Base-by-base conservation (phyloP, 208 protist genomes). In the Trypanosoma lewisi region DNA sequence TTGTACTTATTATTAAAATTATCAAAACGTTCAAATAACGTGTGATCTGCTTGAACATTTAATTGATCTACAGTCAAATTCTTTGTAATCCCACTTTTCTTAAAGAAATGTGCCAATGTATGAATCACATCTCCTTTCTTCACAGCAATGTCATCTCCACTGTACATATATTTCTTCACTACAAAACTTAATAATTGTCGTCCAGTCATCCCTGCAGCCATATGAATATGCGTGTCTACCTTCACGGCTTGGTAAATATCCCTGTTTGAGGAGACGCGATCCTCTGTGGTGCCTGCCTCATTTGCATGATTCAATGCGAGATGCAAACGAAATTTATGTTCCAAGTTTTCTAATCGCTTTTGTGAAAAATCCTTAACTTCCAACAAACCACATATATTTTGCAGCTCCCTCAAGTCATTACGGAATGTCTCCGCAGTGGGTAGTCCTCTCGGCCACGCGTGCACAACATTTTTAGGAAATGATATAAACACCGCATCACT, bases 1-100 rank as follows among this genome's bases (percentile, higher is more conserved):
- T 98, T 98, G 86, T 99, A 99, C 75, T 98, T 98, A 78, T 97
- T 89, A 77, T 99, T 99, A 82, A 99, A 99, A 70, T 98, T 98
- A 78, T 99, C 98, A 83, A 99, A 99, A 54, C 98, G 93, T 50
- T 99, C 96, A 64, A 98, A 98, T 8, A 98, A 87, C 50, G 96
- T 90, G 60, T 94, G 85, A 75, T 98, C 92, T n/a, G 96, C 96
- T 65, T 98, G 91, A 53, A 98, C 88, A 67, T 98, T 98, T 21
- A 99, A 75, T 64, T 96, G 96, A 63, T 99, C 95, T 17, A 99
- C 94, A 31, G 84, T 97, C 37, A 99, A 75, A 39, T 98, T 83
- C 36, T 72, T 67, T n/a, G 86, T 91, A 70, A 97, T 95, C 34
- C 82, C 81, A 41, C 78, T 77, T 57, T 90, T 94, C n/a, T 76